Evolutionary conservation across 257 asterid species (phyloP).

Genomic region (Misopates orontium): DNA sequence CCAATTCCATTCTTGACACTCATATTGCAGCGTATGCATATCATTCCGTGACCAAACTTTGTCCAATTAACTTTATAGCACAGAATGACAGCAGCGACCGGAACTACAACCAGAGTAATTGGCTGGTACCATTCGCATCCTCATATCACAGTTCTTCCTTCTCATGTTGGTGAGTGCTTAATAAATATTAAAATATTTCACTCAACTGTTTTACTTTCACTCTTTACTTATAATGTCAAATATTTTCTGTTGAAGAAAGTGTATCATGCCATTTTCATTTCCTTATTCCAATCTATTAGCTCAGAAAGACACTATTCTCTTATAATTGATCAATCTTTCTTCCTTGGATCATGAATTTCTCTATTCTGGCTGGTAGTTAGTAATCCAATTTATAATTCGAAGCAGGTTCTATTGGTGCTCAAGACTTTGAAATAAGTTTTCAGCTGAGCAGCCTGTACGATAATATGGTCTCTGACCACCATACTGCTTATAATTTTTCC

Average conservation of each 20-base stretch:
- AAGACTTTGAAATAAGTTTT: constrained; percentile 1
- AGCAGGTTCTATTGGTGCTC: no score
- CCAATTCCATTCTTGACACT: neutral
- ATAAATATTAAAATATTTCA: neutral
- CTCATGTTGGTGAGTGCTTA: constrained; percentile 87
- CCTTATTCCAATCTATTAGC: no score
- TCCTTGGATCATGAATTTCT: constrained; percentile 9
- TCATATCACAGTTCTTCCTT: constrained; percentile 97
- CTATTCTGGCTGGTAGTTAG: neutral
- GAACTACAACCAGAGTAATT: constrained; percentile 90
- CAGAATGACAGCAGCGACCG: constrained; percentile 84
- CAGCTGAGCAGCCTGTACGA: neutral
- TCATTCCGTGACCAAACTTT: constrained; percentile 25
- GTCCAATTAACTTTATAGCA: constrained; percentile 68
- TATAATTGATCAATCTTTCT: constrained; percentile 2
- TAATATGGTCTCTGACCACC: neutral
- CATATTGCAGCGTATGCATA: neutral
- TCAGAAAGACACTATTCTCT: neutral
- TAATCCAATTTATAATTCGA: no score
- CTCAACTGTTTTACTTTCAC: neutral
- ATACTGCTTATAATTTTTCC: neutral
- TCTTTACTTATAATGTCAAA: neutral
- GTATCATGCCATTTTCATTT: no score
- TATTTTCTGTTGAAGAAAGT: neutral
- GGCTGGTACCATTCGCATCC: constrained; percentile 99